Base-by-base conservation (phyloP, 257 asterid species). In the Agastache rugosa region DNA sequence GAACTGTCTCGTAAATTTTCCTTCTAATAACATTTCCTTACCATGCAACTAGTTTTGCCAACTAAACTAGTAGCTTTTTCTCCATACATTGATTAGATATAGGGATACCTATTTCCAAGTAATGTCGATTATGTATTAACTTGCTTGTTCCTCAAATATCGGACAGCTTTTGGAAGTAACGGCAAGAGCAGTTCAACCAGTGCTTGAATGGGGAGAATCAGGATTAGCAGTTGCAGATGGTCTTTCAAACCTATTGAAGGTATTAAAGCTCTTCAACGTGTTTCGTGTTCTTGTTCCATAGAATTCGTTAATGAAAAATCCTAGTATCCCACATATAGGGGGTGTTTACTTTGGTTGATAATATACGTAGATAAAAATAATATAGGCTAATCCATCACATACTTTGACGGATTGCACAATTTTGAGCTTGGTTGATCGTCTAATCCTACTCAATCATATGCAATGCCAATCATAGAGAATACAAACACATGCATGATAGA, bases 181-280 rank as follows among this genome's bases (percentile, higher is more conserved):
- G 15, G 99, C 99, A 16, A 83, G 98, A 82, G 97, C 98, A 65
- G 87, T 92, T 82, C 93, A 90, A 81, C 96, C 89, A 9, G 93
- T 90, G 75, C 92, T 94, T 23, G 87, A 85, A 85, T 89, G 97
- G 98, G 99, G 99, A 76, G 96, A 90, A 79, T 90, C 99, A 34
- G 99, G 99, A 74, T 74, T 83, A 76, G 81, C 88, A 65, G 95
- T 94, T 20, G 97, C 93, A 60, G 98, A 92, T 87, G 98, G 99
- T 72, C 98, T 94, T 71, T 83, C 88, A 19, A 87, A 90, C 83
- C 85, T 94, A 48, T 78, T 94, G 85, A 94, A 94, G 99, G 99
- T 94, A 82, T 11, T 4, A 37, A 69, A 56, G 9, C 75, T 51
- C 67, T 64, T 41, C 63, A 8, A 35, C 48, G 50, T 34, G 22